Base-by-base conservation (phyloP, 352 stramenopile species). In the Phytophthora boehmeriae region DNA sequence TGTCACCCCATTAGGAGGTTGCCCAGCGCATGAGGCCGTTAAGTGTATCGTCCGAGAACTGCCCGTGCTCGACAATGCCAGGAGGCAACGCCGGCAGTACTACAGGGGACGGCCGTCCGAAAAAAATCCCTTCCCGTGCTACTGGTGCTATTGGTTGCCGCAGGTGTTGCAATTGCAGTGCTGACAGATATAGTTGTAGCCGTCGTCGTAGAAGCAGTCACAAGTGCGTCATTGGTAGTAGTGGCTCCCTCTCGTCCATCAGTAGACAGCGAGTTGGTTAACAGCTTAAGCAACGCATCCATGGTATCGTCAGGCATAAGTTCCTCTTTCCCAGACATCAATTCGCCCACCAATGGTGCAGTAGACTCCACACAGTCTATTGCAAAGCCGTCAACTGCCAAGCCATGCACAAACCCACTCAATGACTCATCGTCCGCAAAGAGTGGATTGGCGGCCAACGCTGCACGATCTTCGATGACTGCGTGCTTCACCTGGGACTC, bases 1-100 rank as follows among this genome's bases (percentile, higher is more conserved):
- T 45, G 28, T 51, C 62, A 5, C 14, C 34, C 34, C 10, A 17
- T 39, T 39, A 39, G 2, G 57, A 45, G 14, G 63, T 54, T 16
- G 44, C 58, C 73, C 73, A 82, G 36, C 52, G 53, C 71, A 83
- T 66, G 58, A 83, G 68, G 36, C 57, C 57, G 45, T 83, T 73
- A 13, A 83, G 50, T 22, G 65, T 83, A 10, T 83, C 75, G n/a
- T 80, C 61, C 5, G 75, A 83, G 66, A 83, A 83, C 54, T 83
- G 71, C 19, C 73, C 68, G 17, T 63, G 75, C 54, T 85, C 73
- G 34, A 77, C 58, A 45, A 82, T 53, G 8, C 60, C 64, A 6
- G 65, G 58, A 13, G 68, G 68, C 27, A 60, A 25, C 9, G 34
- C 45, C 13, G 48, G 62, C 4, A 76, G 17, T 2, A 69, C 48